Evolutionary conservation across 306 rosid species (phyloP).

Genomic region (Vicia faba): DNA sequence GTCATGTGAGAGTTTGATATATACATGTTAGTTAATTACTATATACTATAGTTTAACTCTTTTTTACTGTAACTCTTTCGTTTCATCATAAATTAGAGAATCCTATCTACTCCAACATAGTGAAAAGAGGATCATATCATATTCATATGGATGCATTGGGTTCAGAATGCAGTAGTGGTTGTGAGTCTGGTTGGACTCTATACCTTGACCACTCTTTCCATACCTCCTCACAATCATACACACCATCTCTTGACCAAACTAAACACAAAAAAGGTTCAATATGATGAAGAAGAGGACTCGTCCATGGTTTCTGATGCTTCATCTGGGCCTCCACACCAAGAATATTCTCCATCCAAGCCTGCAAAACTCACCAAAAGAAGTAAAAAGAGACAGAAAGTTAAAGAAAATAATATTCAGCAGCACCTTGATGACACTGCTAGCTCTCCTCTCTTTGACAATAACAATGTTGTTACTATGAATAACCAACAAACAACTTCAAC

Average conservation of each 20-base stretch:
- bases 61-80: constrained; percentile 26
- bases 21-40: background rate
- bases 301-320: constrained; percentile 99
- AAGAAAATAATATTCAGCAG: constrained; percentile 31
- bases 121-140: constrained; percentile 6
- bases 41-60: constrained; percentile 12
- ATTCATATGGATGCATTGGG: constrained; percentile 59
- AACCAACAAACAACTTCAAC: constrained; percentile 61
- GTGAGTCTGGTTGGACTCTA: constrained; percentile 98
- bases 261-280: constrained; percentile 9
- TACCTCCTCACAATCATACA: constrained; percentile 20
- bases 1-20: constrained; percentile 17
- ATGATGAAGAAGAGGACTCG: constrained; percentile 66
- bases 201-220: constrained; percentile 74
- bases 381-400: constrained; percentile 60
- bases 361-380: constrained; percentile 39
- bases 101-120: constrained; percentile 1
- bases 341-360: constrained; percentile 43
- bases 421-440: constrained; percentile 90
- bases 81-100: constrained; percentile 43
- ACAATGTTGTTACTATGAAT: constrained; percentile 42
- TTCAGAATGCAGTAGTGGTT: constrained; percentile 84
- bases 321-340: constrained; percentile 82
- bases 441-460: constrained; percentile 63
- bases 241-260: background rate